These are phyloP conservation scores for Fereydounia khargensis DNA, from an alignment of 1,284 basidiomycete genomes.

Conservation along the genomic window DNA sequence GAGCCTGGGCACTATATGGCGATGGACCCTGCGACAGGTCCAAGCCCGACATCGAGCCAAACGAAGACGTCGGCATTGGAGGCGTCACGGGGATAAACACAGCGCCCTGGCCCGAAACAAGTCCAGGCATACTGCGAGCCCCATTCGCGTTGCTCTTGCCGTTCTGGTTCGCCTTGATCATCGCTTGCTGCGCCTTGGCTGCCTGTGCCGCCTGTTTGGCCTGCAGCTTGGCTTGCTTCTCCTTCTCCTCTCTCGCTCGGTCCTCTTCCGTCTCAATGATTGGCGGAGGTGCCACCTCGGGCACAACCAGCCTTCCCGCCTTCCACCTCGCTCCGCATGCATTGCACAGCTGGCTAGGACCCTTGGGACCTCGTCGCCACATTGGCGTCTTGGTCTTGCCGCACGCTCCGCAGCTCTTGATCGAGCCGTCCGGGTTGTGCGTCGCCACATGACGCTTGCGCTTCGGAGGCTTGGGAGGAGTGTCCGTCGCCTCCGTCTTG, in stretches of 20 bases:
- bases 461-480: conserved; percentile 35
- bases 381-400: conserved; percentile 54
- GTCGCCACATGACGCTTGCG: conserved; percentile 53
- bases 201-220: background rate
- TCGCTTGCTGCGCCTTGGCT: too few species aligned
- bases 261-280: conserved; percentile 38
- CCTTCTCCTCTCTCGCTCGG: conserved; percentile 1
- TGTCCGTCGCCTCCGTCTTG: conserved; percentile 19
- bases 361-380: conserved; percentile 53
- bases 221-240: conserved; percentile 13
- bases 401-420: conserved; percentile 53
- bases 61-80: background rate
- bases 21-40: background rate
- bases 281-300: conserved; percentile 44
- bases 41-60: background rate
- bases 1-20: background rate
- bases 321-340: conserved; percentile 55
- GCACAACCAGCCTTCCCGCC: conserved; percentile 49
- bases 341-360: conserved; percentile 51
- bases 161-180: too few species aligned
- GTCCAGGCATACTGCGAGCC: too few species aligned
- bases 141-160: too few species aligned
- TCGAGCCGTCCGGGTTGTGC: conserved; percentile 51
- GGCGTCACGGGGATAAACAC: background rate
- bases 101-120: background rate